These are phyloP conservation scores for Eragrostis nindensis DNA, from an alignment of 176 grass and related monocot species.

Conservation along the genomic window DNA sequence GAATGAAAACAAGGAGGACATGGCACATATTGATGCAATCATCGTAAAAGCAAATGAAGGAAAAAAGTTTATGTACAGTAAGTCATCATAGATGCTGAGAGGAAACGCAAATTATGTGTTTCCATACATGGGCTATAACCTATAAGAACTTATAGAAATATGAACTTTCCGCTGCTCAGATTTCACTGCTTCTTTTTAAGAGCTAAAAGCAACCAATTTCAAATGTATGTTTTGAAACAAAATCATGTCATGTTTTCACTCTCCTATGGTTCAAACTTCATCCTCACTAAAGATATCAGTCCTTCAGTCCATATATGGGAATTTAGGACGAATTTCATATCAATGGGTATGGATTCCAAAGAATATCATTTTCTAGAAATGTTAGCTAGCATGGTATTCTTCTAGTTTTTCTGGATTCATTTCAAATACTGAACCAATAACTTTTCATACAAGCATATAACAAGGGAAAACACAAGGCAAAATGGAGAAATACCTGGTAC, in stretches of 20 bases:
- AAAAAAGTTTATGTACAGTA: not conserved
- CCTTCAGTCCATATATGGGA: not conserved
- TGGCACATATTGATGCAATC: not conserved
- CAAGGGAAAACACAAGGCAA: constrained; percentile 17
- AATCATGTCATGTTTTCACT: not conserved
- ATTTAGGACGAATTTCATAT: not conserved
- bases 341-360: not conserved
- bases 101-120: no score
- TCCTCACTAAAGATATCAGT: not conserved
- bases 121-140: no score
- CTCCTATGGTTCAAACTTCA: not conserved
- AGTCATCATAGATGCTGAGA: not conserved
- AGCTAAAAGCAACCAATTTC: not conserved
- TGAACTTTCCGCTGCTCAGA: not conserved
- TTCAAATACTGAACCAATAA: not conserved
- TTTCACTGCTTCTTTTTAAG: not conserved
- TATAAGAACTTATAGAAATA: no score
- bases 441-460: not conserved
- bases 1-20: not conserved
- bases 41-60: not conserved
- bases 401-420: not conserved
- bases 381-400: not conserved
- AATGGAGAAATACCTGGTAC: constrained; percentile 52
- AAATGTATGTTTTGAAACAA: not conserved
- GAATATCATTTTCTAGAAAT: not conserved